Base-by-base conservation (phyloP, 2,329 filamentous ascomycete species). In the Colletotrichum euphorbiae region DNA sequence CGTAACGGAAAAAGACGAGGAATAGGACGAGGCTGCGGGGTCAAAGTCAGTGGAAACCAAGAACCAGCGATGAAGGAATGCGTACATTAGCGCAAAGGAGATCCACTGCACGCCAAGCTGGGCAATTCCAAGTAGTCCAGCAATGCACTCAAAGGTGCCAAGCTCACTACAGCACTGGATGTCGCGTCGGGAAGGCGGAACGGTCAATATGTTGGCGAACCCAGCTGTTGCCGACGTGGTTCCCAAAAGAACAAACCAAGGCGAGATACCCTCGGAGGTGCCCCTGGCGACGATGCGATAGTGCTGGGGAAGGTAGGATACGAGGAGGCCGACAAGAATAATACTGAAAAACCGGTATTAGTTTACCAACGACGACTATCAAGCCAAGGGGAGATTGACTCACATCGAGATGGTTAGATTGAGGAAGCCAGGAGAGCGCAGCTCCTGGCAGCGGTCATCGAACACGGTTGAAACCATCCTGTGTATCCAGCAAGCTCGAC, bases 221-320 rank as follows among this genome's bases (percentile, higher is more conserved):
- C 93, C 92, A 54, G 92, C 93, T 58, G 92, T 97, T 73, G 92
- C 92, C 7, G 93, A 97, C 1, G 95, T 95, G 28, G 92, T 93
- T 69, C 96, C 96, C n/a, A 99, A 89, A 2, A 98, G 87, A 71
- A 99, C 90, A 77, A 97, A 99, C 80, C 95, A 96, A 8, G 96
- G 95, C 33, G 94, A 98, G 70, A 99, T 94, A 70, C 96, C 96
- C 78, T 97, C 95, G 21, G 95, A 97, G 13, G 93, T 96, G 69
- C 90, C 89, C 62, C 94, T 89, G 45, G 87, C 84, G 73, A 97
- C 93, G 80, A 99, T 98, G 75, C 96, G 93, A 78, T 91, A 88
- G 80, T 98, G 95, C 78, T 99, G 96, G 1, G 96, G 96, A 2
- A 98, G 86, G 81, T 99, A 99, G 38, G 95, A 98, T 67, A 97